Base-by-base conservation (phyloP, 2,329 filamentous ascomycete genomes). In the Hymenoscyphus fructigenus region DNA sequence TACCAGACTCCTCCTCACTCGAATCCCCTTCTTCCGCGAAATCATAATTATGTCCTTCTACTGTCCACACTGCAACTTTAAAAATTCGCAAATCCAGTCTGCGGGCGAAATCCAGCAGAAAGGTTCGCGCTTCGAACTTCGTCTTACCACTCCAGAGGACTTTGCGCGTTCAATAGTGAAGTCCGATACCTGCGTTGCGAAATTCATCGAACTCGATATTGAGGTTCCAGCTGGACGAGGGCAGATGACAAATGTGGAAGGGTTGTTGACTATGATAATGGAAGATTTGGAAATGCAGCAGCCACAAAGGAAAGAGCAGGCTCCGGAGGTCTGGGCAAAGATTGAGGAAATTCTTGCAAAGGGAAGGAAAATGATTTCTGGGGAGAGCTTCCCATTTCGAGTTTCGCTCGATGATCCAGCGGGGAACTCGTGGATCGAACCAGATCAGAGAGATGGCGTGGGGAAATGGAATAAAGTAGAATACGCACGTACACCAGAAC, bases 21-120 rank as follows among this genome's bases (percentile, higher is more conserved):
- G 88, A 69, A 97, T 99, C 63, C 95, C 95, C 17, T 98, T 92
- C 84, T 99, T 99, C 83, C 92, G 93, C 80, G 94, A 99, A 78
- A 89, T 99, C 68, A 92, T 99, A 74, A 87, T 99, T 78, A 97
- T 97, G 89, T 98, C 94, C 68, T 99, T 99, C 79, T 86, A 87
- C 70, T 99, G 95, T 82, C 88, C 92, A 5, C 87, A 97, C 79
- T 99, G 95, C 81, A 83, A 88, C 75, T 90, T 94, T 79, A 88
- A 90, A 70, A 97, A 98, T 82, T 93, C 93, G 78, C 94, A 97
- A 73, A 91, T 99, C 72, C 94, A 97, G 76, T 88, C 93, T 9
- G 95, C 95, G 32, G 93, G 93, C 67, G 87, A 93, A 72, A 94
- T 98, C 67, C 95, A 98, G 79, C 90, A 93, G 72, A 91, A 91